Percentiles rank a stretch among this genome's conserved stretches.
Conservation (phyloP, 495 filamentous ascomycete species). For the Talaromyces thailandensis region DNA sequence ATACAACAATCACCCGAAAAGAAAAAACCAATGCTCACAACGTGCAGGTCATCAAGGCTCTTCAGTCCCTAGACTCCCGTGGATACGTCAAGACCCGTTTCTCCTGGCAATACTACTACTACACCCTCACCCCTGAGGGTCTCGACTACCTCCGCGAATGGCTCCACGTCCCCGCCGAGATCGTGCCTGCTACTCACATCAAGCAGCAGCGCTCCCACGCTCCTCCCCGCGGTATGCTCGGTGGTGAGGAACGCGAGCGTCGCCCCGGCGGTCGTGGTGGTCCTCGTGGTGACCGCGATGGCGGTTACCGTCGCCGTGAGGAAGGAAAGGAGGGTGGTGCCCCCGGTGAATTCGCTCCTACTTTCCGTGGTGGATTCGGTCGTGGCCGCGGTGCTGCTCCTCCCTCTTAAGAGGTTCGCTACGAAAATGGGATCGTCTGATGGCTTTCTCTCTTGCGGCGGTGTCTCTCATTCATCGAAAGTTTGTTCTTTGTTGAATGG, state of each 20-base stretch:
- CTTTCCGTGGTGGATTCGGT: conserved; percentile 92
- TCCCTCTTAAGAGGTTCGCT: conserved; percentile 29
- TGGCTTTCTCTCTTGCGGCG: background rate
- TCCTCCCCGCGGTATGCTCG: conserved; percentile 96
- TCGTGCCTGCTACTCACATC: conserved; percentile 98
- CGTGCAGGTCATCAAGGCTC: conserved; percentile 82
- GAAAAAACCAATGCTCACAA: conserved; percentile 7
- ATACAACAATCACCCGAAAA: background rate
- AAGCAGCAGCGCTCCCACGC: conserved; percentile 99
- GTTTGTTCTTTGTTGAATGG: background rate
- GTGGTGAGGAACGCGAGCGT: conserved; percentile 80
- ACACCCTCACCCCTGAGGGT: conserved; percentile 98
- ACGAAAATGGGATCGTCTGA: background rate
- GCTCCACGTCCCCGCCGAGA: conserved; percentile 99
- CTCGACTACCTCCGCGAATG: conserved; percentile 99
- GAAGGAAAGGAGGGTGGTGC: conserved; percentile 92
- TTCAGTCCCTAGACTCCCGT: conserved; percentile 94
- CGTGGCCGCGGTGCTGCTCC: conserved; percentile 78
- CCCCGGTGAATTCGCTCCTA: conserved; percentile 88
- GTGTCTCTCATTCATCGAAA: conserved; percentile 18
- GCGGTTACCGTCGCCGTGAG: conserved; percentile 85
- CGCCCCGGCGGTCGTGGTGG: conserved; percentile 58
- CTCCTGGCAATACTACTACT: conserved; percentile 99
- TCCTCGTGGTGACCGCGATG: conserved; percentile 77
- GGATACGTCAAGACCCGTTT: conserved; percentile 99